Percentiles rank a stretch among this genome's conserved stretches.
Conservation (phyloP, 306 rosid genomes). For the Acacia acuminata region DNA sequence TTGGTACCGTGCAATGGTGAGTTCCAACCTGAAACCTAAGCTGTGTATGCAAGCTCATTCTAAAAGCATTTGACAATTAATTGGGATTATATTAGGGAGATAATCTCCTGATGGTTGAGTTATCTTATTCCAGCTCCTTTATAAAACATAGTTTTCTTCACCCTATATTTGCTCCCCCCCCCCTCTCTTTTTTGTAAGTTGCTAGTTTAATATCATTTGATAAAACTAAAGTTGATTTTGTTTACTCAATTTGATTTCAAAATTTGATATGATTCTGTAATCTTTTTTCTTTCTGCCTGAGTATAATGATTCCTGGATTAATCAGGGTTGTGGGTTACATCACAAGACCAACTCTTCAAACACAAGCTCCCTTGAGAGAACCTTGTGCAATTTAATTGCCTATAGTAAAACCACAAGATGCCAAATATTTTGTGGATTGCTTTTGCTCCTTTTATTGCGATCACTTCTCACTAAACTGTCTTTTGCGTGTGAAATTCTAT, state of each 20-base stretch:
- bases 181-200: too few relatives aligned
- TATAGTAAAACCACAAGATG: background rate
- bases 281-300: background rate
- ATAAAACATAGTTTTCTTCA: background rate
- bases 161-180: background rate
- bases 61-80: background rate
- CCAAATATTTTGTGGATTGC: background rate
- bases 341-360: background rate
- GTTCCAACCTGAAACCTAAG: slow-evolving; percentile 24
- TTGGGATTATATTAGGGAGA: slow-evolving; percentile 13
- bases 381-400: background rate
- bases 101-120: slow-evolving; percentile 8
- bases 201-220: background rate
- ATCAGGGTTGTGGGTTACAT: background rate
- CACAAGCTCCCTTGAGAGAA: background rate
- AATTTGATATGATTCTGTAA: background rate
- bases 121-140: background rate
- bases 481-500: slow-evolving; percentile 9
- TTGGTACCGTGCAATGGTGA: slow-evolving; percentile 97
- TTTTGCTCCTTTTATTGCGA: background rate
- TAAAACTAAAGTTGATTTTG: slow-evolving; percentile 1
- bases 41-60: background rate
- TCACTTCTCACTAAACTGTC: background rate
- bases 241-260: background rate
- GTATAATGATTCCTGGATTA: background rate